These are phyloP conservation scores for Pugionium dolabratum DNA, from an alignment of 345 rosid species.

Conservation along the genomic window DNA sequence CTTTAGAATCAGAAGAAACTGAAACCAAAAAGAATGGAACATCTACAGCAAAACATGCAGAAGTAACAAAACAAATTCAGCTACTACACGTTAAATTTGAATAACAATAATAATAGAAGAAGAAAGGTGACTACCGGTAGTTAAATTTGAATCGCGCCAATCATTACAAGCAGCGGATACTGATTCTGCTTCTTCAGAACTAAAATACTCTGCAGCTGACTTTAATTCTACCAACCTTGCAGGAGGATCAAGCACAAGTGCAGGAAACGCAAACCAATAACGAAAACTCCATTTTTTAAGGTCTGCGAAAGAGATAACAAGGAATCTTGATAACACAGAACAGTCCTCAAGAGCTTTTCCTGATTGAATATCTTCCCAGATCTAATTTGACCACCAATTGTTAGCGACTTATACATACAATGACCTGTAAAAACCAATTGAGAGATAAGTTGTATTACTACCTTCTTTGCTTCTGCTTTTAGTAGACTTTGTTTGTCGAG, in stretches of 20 bases:
- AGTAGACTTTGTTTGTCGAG: slow-evolving; percentile 66
- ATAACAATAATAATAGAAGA: not conserved
- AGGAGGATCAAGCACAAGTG: slow-evolving; percentile 81
- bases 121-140: slow-evolving; percentile 51
- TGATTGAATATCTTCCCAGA: slow-evolving; percentile 84
- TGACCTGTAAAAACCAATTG: not conserved
- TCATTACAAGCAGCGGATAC: slow-evolving; percentile 75
- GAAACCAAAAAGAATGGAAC: slow-evolving; percentile 83
- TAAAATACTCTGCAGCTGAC: slow-evolving; percentile 78
- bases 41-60: slow-evolving; percentile 45
- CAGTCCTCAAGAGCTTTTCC: slow-evolving; percentile 77
- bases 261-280: slow-evolving; percentile 93
- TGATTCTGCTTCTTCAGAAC: slow-evolving; percentile 69
- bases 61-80: slow-evolving; percentile 17
- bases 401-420: not conserved
- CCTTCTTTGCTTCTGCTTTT: slow-evolving; percentile 74
- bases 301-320: slow-evolving; percentile 87
- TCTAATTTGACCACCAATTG: slow-evolving; percentile 43
- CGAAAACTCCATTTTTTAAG: slow-evolving; percentile 86
- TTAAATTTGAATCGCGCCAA: slow-evolving; percentile 73
- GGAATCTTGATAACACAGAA: slow-evolving; percentile 66
- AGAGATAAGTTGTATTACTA: slow-evolving; percentile 41
- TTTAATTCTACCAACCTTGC: slow-evolving; percentile 64
- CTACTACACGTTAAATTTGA: not conserved
- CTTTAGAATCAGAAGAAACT: slow-evolving; percentile 57